phyloP scores from a whole-genome alignment of 305 asterid genomes.

The Euphrasia arctica region DNA sequence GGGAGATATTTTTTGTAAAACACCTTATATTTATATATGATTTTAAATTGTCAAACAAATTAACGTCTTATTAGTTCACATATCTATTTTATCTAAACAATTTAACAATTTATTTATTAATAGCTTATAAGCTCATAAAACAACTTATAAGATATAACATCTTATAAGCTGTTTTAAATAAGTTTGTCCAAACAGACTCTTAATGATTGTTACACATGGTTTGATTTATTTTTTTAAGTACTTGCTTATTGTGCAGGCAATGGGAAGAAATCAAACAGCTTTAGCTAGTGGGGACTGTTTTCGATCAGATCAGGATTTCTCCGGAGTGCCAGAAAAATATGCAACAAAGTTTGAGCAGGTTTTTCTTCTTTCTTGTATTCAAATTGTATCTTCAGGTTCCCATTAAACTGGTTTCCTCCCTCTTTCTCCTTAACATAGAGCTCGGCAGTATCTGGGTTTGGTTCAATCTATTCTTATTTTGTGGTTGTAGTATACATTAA shows the following conservation, averaged over 20 bases:
- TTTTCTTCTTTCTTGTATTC: constrained; percentile 17
- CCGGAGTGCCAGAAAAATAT: constrained; percentile 40
- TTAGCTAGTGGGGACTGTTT: constrained; percentile 32
- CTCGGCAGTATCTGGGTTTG: constrained; percentile 11
- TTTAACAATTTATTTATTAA: too few species aligned
- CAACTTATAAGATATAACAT: too few species aligned
- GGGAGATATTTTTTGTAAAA: too few species aligned
- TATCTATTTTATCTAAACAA: too few species aligned
- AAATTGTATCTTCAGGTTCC: constrained; percentile 13
- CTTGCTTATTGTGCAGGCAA: constrained; percentile 39
- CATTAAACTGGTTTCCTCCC: constrained; percentile 14
- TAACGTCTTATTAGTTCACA: too few species aligned
- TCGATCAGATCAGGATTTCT: constrained; percentile 37
- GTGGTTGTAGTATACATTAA: constrained; percentile 7
- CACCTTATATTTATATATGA: too few species aligned
- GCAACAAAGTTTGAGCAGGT: constrained; percentile 64
- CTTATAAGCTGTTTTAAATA: too few species aligned
- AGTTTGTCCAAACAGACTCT: not conserved
- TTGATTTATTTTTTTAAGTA: constrained; percentile 20
- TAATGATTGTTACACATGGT: constrained; percentile 11
- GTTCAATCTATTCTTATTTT: constrained; percentile 11
- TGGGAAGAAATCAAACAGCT: constrained; percentile 41
- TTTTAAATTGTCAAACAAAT: too few species aligned
- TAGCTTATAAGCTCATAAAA: too few species aligned
- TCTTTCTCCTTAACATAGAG: constrained; percentile 3